Conservation (phyloP, 2,329 filamentous ascomycete species). For the Ophiostoma pallidulum region DNA sequence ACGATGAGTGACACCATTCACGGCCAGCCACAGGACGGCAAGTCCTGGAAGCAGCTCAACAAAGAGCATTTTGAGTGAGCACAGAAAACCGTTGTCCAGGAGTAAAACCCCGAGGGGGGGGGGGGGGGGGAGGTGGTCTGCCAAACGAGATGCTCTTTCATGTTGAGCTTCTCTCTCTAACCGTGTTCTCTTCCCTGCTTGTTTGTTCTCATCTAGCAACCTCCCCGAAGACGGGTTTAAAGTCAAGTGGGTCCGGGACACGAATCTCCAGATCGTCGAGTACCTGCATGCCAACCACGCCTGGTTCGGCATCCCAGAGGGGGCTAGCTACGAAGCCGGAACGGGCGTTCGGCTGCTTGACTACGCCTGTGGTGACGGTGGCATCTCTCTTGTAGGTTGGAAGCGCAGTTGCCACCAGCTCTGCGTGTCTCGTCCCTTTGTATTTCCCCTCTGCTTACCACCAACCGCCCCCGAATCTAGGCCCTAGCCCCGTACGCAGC, state of each 20-base stretch:
- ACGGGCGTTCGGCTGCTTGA: constrained; percentile 14
- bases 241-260: constrained; percentile 8
- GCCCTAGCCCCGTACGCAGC: constrained; percentile 6
- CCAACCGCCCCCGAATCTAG: no score
- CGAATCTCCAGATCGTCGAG: constrained; percentile 7
- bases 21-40: constrained; percentile 3
- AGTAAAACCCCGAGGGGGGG: no score
- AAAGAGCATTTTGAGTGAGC: constrained; percentile 15
- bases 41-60: constrained; percentile 14
- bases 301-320: constrained; percentile 13
- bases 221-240: constrained; percentile 6
- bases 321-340: neutral
- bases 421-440: neutral
- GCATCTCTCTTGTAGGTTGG: constrained; percentile 10
- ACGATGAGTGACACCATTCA: neutral
- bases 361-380: constrained; percentile 17
- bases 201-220: no score
- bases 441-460: no score
- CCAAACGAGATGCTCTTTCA: no score
- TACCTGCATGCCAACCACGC: constrained; percentile 9
- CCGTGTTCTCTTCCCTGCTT: no score
- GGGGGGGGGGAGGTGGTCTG: no score
- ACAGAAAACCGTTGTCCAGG: no score
- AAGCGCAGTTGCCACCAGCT: no score
- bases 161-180: no score